Conservation (phyloP, 208 protist species). For the Vickermania spadyakhi region DNA sequence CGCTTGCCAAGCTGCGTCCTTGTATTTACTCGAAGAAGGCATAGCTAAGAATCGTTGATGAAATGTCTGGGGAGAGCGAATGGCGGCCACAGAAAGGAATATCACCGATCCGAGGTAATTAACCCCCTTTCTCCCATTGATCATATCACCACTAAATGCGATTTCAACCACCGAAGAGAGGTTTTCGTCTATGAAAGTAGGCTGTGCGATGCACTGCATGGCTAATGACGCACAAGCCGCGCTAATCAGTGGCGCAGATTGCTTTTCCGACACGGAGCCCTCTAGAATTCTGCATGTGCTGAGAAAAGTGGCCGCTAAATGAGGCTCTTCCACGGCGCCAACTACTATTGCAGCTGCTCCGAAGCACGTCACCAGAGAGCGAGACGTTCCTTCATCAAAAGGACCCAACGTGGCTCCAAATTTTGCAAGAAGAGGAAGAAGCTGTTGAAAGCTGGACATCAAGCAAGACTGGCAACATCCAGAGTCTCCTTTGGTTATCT, state of each 20-base stretch:
- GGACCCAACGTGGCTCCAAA: neutral
- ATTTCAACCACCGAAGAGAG: neutral
- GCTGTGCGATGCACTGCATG: neutral
- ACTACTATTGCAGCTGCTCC: neutral
- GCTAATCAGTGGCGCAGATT: neutral
- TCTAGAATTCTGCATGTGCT: neutral
- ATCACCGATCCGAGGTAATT: neutral
- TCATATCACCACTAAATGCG: neutral
- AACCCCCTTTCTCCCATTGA: neutral
- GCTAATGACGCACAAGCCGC: neutral
- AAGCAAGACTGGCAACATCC: neutral
- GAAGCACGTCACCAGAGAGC: neutral
- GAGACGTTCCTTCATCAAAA: constrained; percentile 3
- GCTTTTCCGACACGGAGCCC: neutral
- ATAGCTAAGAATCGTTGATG: constrained; percentile 1
- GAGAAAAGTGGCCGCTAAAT: neutral
- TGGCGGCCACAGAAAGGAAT: neutral
- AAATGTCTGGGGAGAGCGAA: neutral
- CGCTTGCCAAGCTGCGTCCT: neutral
- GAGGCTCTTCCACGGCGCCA: neutral
- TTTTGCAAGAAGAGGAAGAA: neutral
- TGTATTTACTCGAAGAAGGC: neutral
- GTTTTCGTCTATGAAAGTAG: neutral
- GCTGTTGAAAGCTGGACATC: neutral
- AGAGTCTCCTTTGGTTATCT: neutral